Base-by-base conservation (phyloP, 2,329 filamentous ascomycete genomes). In the Lachnellula subtilissima region DNA sequence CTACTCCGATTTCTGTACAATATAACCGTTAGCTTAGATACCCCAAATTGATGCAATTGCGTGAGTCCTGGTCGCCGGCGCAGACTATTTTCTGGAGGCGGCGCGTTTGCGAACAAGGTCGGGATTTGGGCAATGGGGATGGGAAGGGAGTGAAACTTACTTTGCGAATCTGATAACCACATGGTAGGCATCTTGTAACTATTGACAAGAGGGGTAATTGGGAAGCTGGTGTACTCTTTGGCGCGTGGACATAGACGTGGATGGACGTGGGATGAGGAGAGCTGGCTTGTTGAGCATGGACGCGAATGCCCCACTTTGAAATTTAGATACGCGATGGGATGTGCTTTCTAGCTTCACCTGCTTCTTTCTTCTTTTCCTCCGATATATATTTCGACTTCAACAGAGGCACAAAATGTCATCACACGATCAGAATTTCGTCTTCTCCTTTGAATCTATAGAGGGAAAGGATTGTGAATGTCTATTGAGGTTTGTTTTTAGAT, bases 91-190 rank as follows among this genome's bases (percentile, higher is more conserved):
- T 17, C 40, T 6, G 28, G n/a, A 43, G 8, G 12, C 19, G 15
- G 17, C 15, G 9, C 32, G 23, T 49, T 39, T 8, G 19, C 28
- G 22, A 22, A 45, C 11, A 19, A 1, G n/a, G 14, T n/a, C 37
- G 14, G 17, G 11, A 47, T 47, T 32, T 15, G 28, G 48, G 17
- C 39, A 19, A 55, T 52, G 12, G 49, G 25, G 46, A 52, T 52
- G 19, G 36, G 79, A 32, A 4, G 22, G 22, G 19, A 19, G 25
- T 28, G 2, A 28, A 25, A 32, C 88, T 70, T 81, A 96, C 93
- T 97, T 75, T 97, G 93, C 71, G 88, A 84, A 76, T 97, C 93
- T 67, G 92, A 89, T 70, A 97, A 82, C 93, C 93, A 97, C 89
- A 96, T 95, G 59, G 90, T 67, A 62, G 69, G 69, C 69, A 71